Base-by-base conservation (phyloP, 192 early-diverging fungal genomes). In the Phlyctochytrium planicorne region DNA sequence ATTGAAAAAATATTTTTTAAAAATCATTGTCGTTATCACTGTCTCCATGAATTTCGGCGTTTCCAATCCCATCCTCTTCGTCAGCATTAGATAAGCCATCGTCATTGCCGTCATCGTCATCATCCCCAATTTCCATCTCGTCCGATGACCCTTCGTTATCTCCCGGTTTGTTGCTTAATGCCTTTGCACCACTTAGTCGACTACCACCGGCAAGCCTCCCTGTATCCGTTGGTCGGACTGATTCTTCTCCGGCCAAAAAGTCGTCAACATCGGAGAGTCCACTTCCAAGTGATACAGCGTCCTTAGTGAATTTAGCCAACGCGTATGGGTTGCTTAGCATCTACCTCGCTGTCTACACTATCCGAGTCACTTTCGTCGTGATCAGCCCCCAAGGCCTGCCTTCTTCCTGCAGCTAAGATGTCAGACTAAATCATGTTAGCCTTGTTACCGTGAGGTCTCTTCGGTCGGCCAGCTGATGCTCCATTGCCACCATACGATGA, bases 1-100 rank as follows among this genome's bases (percentile, higher is more conserved):
- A 52, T 52, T 17, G 50, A 16, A 16, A n/a, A 34, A 36, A 40
- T n/a, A 29, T n/a, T 27, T 36, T 24, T 78, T 66, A 79, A 62
- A 79, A 79, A 35, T 79, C 78, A 67, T 76, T 79, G 32, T 79
- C 78, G 34, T 66, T 68, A n/a, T 69, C 67, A 25, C 59, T 68
- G 32, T 59, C 65, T n/a, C 3, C 59, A 10, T 17, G 63, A 24
- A 33, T 40, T 29, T 36, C 10, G 27, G 25, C 37, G 50, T 30
- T 29, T n/a, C 12, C 55, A 14, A 53, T 52, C 30, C 1, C 36
- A 53, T 34, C 72, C 20, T 68, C 66, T 3, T 68, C 67, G 35
- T 62, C 72, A 20, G 23, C 52, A 3, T 65, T 61, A n/a, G 17
- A 16, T 3, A 29, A 67, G 25, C 64, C 33, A n/a, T 56, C 60